A percentile compares a stretch with the other conserved stretches of the same genome.
phyloP scores from a whole-genome alignment of 805 yeast species.

The Ogataea glucozyma region DNA sequence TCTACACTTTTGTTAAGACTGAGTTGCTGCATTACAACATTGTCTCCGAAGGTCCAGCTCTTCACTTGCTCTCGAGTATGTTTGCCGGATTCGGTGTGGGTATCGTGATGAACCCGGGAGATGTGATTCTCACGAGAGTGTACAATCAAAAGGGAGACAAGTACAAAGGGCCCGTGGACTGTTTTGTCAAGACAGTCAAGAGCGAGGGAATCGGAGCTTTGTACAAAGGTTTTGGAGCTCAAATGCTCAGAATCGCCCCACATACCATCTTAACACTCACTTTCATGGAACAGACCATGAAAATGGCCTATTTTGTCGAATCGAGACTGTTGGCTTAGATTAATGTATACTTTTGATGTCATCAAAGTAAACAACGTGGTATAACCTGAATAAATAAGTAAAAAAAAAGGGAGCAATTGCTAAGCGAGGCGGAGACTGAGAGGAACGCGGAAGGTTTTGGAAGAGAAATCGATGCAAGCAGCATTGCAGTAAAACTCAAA shows the following conservation, averaged over 20 bases:
- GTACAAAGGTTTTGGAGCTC: slow-evolving; percentile 95
- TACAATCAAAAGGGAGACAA: slow-evolving; percentile 91
- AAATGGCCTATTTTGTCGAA: slow-evolving; percentile 48
- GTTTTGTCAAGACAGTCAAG: slow-evolving; percentile 77
- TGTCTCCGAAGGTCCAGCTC: slow-evolving; percentile 60
- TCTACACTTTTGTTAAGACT: slow-evolving; percentile 76
- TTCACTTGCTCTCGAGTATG: slow-evolving; percentile 74
- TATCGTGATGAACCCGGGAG: slow-evolving; percentile 96
- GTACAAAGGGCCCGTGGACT: slow-evolving; percentile 86
- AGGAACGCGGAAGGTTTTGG: too few species aligned
- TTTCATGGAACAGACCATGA: slow-evolving; percentile 95
- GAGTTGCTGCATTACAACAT: slow-evolving; percentile 54
- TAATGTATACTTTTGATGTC: too few species aligned
- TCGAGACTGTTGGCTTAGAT: slow-evolving; percentile 26
- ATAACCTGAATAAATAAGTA: background rate
- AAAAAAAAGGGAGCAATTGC: too few species aligned
- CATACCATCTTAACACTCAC: slow-evolving; percentile 89
- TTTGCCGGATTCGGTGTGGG: slow-evolving; percentile 91
- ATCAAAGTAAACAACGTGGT: background rate
- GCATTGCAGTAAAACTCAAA: too few species aligned
- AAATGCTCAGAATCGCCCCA: slow-evolving; percentile 88
- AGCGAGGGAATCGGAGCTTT: slow-evolving; percentile 86
- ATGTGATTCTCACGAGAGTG: slow-evolving; percentile 89
- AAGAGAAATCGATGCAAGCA: too few species aligned
- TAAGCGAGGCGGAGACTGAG: too few species aligned